Conservation (phyloP, 345 rosid species). For the Psidium friedrichsthalianum region DNA sequence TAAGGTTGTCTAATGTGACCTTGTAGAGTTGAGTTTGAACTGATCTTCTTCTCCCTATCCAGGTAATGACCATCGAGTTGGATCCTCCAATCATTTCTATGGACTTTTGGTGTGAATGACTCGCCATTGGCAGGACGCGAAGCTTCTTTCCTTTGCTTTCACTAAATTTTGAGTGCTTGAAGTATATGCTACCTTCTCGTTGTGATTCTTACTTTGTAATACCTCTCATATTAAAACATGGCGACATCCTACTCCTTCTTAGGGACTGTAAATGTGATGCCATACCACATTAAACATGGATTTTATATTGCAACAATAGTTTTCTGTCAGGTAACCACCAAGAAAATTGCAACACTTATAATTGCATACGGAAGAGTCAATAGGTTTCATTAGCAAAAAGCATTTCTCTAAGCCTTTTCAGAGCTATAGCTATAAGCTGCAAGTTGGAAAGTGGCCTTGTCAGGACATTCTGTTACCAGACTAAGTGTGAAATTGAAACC, state of each 20-base stretch:
- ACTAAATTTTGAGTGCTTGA: not conserved
- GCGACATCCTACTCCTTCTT: no score
- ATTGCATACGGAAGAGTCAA: not conserved
- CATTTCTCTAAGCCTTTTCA: not conserved
- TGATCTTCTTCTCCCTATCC: conserved; percentile 5
- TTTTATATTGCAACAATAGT: not conserved
- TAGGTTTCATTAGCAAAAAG: not conserved
- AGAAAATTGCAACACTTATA: not conserved
- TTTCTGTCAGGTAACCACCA: not conserved
- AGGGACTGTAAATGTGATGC: no score
- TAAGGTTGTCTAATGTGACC: not conserved
- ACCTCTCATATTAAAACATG: not conserved
- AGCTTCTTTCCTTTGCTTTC: not conserved
- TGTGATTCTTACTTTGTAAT: not conserved
- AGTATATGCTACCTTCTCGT: not conserved
- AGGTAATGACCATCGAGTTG: conserved; percentile 75
- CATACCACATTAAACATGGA: not conserved
- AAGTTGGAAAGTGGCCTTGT: not conserved
- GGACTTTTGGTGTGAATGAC: conserved; percentile 98
- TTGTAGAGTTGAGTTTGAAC: not conserved
- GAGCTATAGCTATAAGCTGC: not conserved
- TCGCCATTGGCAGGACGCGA: conserved; percentile 94
- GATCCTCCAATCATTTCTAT: conserved; percentile 99
- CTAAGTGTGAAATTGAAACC: not conserved
- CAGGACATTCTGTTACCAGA: not conserved